A percentile compares a stretch with the other conserved stretches of the same genome.
These are phyloP conservation scores for Nakazawaea ishiwadae DNA, from an alignment of 805 yeast species.

Conservation along the genomic window DNA sequence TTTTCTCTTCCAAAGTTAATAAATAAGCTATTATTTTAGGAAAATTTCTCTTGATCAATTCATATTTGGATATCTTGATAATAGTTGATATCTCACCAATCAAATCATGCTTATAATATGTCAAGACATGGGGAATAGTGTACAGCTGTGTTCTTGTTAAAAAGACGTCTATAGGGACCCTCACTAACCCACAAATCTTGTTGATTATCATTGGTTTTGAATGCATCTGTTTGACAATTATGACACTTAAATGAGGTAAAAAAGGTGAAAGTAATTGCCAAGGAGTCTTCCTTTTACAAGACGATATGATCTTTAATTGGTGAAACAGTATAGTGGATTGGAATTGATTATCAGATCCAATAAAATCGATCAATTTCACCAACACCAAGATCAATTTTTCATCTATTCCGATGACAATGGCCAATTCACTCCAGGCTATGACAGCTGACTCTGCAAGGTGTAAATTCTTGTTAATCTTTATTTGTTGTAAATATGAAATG, in stretches of 20 bases:
- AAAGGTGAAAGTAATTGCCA: constrained; percentile 80
- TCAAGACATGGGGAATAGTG: constrained; percentile 73
- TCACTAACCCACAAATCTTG: constrained; percentile 60
- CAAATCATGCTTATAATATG: constrained; percentile 58
- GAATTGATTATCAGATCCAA: constrained; percentile 62
- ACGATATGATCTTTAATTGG: constrained; percentile 55
- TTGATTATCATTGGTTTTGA: constrained; percentile 49
- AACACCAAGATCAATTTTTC: constrained; percentile 65
- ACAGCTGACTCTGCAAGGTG: constrained; percentile 56
- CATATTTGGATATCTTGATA: constrained; percentile 37
- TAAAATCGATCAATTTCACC: constrained; percentile 57
- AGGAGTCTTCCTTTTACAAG: constrained; percentile 53
- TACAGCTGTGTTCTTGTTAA: constrained; percentile 64
- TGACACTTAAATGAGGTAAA: constrained; percentile 65
- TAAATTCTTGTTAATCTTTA: constrained; percentile 29
- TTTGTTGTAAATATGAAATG: constrained; percentile 35
- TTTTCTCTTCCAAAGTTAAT: constrained; percentile 42
- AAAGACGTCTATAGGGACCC: constrained; percentile 56
- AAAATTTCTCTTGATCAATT: constrained; percentile 43
- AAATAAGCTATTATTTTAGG: constrained; percentile 55
- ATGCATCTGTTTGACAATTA: constrained; percentile 49
- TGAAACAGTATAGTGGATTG: constrained; percentile 67
- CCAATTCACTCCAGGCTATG: constrained; percentile 61
- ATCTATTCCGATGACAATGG: constrained; percentile 52
- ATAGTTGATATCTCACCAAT: constrained; percentile 59